Percentiles rank a stretch among this genome's conserved stretches.
Evolutionary conservation across 106 monocot species (phyloP).

Genomic region (Amphibolis antarctica): DNA sequence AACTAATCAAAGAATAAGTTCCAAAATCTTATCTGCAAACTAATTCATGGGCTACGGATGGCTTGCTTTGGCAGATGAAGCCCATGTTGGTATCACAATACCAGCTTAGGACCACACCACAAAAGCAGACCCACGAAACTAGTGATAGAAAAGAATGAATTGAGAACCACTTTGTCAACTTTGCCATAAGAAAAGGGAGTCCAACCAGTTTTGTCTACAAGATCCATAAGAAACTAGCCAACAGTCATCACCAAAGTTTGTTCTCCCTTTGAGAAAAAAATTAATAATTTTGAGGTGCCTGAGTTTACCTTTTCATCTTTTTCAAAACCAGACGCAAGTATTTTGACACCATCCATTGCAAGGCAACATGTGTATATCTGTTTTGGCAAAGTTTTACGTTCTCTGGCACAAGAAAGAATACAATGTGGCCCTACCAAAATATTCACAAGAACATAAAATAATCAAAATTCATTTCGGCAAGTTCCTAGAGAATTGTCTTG

Average conservation of each 20-base stretch:
- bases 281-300: too few relatives aligned
- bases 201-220: too few relatives aligned
- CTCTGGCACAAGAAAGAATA: conserved; percentile 87
- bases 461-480: not conserved
- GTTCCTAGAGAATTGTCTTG: not conserved
- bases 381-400: conserved; percentile 66
- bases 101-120: too few relatives aligned
- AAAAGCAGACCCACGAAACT: too few relatives aligned
- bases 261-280: not conserved
- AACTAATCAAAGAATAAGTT: too few relatives aligned
- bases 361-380: conserved; percentile 88
- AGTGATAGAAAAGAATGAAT: too few relatives aligned
- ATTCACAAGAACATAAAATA: not conserved
- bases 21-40: too few relatives aligned
- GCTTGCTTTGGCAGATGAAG: too few relatives aligned
- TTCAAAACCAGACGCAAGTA: conserved; percentile 81
- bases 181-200: too few relatives aligned
- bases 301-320: conserved; percentile 69
- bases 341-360: conserved; percentile 95
- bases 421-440: conserved; percentile 74
- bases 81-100: too few relatives aligned
- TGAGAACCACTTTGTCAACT: too few relatives aligned
- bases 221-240: not conserved
- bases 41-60: too few relatives aligned
- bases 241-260: not conserved